Evolutionary conservation across 1,284 basidiomycete species (phyloP).

Genomic region (Porogramme epimiltina): DNA sequence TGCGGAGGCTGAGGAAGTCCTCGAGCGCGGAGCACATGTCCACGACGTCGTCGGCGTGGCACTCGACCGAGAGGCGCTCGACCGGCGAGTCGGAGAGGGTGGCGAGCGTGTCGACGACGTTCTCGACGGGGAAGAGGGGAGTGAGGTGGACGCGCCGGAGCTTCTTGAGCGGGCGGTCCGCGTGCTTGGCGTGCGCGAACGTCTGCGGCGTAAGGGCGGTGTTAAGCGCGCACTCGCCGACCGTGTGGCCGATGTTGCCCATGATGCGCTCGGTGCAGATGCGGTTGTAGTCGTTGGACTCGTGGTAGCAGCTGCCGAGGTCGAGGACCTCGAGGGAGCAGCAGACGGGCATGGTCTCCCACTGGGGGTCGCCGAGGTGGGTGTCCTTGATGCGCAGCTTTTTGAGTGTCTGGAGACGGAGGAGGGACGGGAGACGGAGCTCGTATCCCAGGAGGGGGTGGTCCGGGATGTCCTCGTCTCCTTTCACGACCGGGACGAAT

Average conservation of each 20-base stretch:
- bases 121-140: constrained; percentile 62
- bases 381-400: constrained; percentile 69
- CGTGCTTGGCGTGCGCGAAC: constrained; percentile 42
- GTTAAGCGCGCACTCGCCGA: constrained; percentile 55
- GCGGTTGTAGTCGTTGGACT: constrained; percentile 53
- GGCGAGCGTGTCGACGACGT: constrained; percentile 58
- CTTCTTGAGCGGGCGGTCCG: constrained; percentile 49
- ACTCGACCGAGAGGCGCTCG: constrained; percentile 56
- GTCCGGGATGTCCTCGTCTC: constrained; percentile 60
- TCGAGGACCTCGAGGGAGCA: constrained; percentile 60
- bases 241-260: constrained; percentile 52
- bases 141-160: constrained; percentile 60
- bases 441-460: constrained; percentile 57
- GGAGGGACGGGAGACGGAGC: constrained; percentile 64
- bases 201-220: constrained; percentile 48
- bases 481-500: constrained; percentile 56
- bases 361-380: constrained; percentile 64
- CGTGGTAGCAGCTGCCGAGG: constrained; percentile 59
- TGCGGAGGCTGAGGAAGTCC: constrained; percentile 54
- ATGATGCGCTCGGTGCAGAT: constrained; percentile 60
- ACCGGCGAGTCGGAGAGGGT: constrained; percentile 63
- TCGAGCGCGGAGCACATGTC: constrained; percentile 58
- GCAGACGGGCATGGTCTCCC: constrained; percentile 47
- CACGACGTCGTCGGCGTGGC: constrained; percentile 60
- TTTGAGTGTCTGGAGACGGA: constrained; percentile 60